Evolutionary conservation across 2,329 filamentous ascomycete genomes (phyloP).

Genomic region (Colletotrichum limetticola): DNA sequence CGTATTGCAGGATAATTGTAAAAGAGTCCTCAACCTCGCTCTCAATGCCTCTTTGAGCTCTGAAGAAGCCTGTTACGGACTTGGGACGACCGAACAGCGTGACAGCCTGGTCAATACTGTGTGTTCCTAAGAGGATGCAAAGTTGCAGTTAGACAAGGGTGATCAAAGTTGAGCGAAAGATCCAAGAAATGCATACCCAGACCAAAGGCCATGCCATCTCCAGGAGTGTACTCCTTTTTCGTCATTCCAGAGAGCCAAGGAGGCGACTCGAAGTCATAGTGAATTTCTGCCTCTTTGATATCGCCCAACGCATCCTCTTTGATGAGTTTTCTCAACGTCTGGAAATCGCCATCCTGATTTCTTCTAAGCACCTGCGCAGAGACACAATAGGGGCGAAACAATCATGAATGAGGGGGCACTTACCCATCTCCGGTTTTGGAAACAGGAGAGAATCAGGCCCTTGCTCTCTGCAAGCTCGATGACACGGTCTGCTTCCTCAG

Average conservation of each 20-base stretch:
- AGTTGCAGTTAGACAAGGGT: background rate
- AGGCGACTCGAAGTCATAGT: constrained; percentile 67
- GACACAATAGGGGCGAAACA: rapidly evolving
- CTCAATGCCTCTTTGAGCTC: constrained; percentile 60
- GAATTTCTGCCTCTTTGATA: constrained; percentile 72
- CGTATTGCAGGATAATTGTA: constrained; percentile 71
- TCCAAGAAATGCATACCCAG: constrained; percentile 43
- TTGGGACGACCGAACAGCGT: constrained; percentile 66
- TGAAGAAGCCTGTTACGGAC: constrained; percentile 66
- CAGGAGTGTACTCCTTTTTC: constrained; percentile 46
- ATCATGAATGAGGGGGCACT: background rate
- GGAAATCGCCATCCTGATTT: constrained; percentile 67
- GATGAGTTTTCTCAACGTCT: constrained; percentile 67
- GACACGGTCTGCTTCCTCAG: constrained; percentile 65
- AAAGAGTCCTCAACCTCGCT: constrained; percentile 56
- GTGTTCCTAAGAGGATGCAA: constrained; percentile 55
- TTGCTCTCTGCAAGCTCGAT: constrained; percentile 58
- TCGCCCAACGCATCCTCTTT: constrained; percentile 65
- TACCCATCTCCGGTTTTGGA: constrained; percentile 51
- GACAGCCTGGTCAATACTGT: constrained; percentile 71
- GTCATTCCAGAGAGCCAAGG: constrained; percentile 49
- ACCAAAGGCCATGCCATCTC: constrained; percentile 54
- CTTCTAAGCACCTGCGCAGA: too few species aligned
- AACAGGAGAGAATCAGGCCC: constrained; percentile 60
- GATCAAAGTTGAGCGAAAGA: too few species aligned